Evolutionary conservation across 306 rosid species (phyloP), one percentile per base, ranked within the genome.

Genomic region (Corylus americana): DNA sequence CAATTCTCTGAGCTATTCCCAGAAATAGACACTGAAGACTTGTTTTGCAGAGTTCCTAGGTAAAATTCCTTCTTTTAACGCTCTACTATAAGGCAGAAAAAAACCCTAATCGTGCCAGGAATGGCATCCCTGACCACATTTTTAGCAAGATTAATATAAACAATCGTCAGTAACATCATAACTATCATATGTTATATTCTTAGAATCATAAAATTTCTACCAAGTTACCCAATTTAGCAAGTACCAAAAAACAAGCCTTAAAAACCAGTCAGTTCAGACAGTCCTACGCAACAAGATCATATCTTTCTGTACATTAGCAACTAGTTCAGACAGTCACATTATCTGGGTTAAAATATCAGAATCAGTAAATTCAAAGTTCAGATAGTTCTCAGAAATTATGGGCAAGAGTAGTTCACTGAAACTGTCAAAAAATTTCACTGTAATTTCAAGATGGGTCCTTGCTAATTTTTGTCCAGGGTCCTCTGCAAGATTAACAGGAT

Each of bases 381-480:
- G 69, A 74, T 74, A 82, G 64, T 80, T 83, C 50, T 81, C 77
- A 81, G 12, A 84, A 78, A 82, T 75, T 70, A 27, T n/a, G 57
- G 59, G 47, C 78, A 77, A 77, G 35, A 73, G 55, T 71, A 79
- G 83, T 80, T 80, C 74, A 47, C 57, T 51, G n/a, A 45, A 70
- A 81, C 55, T 77, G 81, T 75, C 69, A 83, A 69, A 63, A 37
- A 42, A 39, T 58, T 71, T 45, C 71, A 73, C 72, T 69, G 74
- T 48, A 75, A 80, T 35, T 62, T 77, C 84, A 77, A 51, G 45
- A 57, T 9, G 70, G 75, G 90, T 80, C 85, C 82, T 82, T 77
- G 64, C 10, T 81, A 80, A 77, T 48, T 84, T 18, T 12, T 68
- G 92, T 84, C 91, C 90, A 83, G 77, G 75, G 90, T 90, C 91